Base-by-base conservation (phyloP, 129 eudicot genomes). In the Sambucus nigra region DNA sequence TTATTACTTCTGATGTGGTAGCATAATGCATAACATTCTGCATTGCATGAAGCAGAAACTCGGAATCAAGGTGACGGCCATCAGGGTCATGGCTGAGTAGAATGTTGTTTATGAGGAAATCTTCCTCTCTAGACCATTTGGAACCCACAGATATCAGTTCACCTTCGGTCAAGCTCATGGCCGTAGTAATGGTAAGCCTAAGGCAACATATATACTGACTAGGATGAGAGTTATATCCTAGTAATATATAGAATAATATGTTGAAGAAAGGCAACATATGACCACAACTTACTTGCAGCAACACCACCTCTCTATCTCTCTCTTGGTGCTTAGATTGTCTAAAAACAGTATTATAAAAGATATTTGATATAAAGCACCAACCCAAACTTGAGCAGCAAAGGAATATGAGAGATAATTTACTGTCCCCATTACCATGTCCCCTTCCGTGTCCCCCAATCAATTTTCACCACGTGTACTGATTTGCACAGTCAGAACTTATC, bases 61-160 rank as follows among this genome's bases (percentile, higher is more conserved):
- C 74, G 40, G 84, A 72, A 56, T 88, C 84, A 29, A 83, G 73
- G 25, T 25, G 66, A 47, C 39, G 64, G 16, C 49, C 77, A 27
- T 83, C 81, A 4, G 77, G 71, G 51, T 82, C 77, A 58, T 88
- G 94, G 44, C 83, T 83, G 50, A 83, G 82, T 48, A 72, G 53
- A 45, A 83, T 80, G 41, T 72, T 70, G 69, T 64, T 55, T 13
- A 80, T 71, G 53, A 82, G 77, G 53, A 65, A 63, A 62, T 79
- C 88, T 44, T 75, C 75, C 42, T 75, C 80, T 0, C 33, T 26
- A 21, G 83, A 53, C n/a, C 42, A 69, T 41, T 44, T 29, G 1
- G 59, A 24, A 23, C 57, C 23, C 20, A 54, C 29, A 17, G 77
- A 64, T 3, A 49, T 0, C 20, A 23, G 16, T 5, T 20, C 66